Evolutionary conservation across 1,139 yeast species (phyloP).

Genomic region (Sugiyamaella castrensis): DNA sequence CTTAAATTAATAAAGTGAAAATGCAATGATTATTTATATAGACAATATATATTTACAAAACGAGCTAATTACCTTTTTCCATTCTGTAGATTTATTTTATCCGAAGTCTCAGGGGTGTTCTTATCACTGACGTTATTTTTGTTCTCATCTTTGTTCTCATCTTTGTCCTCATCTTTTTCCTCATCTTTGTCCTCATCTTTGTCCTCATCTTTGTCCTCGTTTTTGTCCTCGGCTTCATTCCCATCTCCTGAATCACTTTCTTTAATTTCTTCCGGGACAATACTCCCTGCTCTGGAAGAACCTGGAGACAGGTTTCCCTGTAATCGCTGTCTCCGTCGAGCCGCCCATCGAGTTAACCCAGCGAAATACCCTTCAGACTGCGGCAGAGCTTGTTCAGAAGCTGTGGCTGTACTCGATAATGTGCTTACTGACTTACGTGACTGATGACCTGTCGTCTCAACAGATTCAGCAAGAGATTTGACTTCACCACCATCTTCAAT

Average conservation of each 20-base stretch:
- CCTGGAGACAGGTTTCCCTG: constrained; percentile 8
- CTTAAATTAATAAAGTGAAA: too few relatives aligned
- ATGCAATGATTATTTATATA: too few relatives aligned
- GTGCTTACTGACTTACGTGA: constrained; percentile 10
- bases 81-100: too few relatives aligned
- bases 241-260: not conserved
- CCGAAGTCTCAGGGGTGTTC: too few relatives aligned
- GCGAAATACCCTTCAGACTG: constrained; percentile 25
- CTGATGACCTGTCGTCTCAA: constrained; percentile 11
- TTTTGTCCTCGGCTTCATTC: not conserved
- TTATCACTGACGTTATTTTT: too few relatives aligned
- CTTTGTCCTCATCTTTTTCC: not conserved
- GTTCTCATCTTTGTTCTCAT: not conserved
- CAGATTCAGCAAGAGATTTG: constrained; percentile 10
- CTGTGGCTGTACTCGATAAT: constrained; percentile 13
- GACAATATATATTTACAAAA: too few relatives aligned
- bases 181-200: not conserved
- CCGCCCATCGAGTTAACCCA: constrained; percentile 33
- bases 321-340: constrained; percentile 12
- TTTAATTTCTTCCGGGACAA: constrained; percentile 1
- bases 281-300: constrained; percentile 5
- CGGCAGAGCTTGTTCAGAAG: constrained; percentile 6
- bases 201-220: too few relatives aligned
- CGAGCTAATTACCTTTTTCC: too few relatives aligned
- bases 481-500: constrained; percentile 1